phyloP scores from a whole-genome alignment of 805 yeast genomes.

The Kregervanrija pseudodelftensis region DNA sequence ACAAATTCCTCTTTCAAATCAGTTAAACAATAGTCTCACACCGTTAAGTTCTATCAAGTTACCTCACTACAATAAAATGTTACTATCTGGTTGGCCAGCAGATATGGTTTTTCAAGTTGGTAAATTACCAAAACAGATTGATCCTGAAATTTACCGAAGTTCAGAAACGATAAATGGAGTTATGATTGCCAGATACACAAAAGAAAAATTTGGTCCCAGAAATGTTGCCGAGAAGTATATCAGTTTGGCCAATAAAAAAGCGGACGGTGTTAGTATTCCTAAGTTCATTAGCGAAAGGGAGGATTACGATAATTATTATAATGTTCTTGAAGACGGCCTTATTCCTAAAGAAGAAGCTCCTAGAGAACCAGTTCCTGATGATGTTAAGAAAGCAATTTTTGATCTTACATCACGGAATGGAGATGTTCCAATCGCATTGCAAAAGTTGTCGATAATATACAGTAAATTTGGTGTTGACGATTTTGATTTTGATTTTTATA shows the following conservation, averaged over 20 bases:
- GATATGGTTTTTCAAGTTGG: constrained; percentile 55
- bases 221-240: constrained; percentile 40
- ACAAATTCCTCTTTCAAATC: constrained; percentile 22
- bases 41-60: constrained; percentile 74
- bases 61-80: constrained; percentile 74
- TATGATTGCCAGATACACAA: constrained; percentile 46
- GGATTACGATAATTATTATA: constrained; percentile 20
- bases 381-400: constrained; percentile 19
- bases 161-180: constrained; percentile 30
- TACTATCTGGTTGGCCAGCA: constrained; percentile 76
- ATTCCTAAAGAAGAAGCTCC: background rate
- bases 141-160: constrained; percentile 37
- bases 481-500: constrained; percentile 84
- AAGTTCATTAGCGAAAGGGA: constrained; percentile 58
- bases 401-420: constrained; percentile 28
- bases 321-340: constrained; percentile 5
- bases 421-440: constrained; percentile 66
- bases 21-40: constrained; percentile 35
- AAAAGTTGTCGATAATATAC: constrained; percentile 68
- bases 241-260: constrained; percentile 26
- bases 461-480: constrained; percentile 90
- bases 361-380: constrained; percentile 12
- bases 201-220: constrained; percentile 48
- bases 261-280: constrained; percentile 27
- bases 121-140: constrained; percentile 48